Evolutionary conservation across 1,139 yeast genomes (phyloP).

Genomic region (Saccharomyces hybrid): DNA sequence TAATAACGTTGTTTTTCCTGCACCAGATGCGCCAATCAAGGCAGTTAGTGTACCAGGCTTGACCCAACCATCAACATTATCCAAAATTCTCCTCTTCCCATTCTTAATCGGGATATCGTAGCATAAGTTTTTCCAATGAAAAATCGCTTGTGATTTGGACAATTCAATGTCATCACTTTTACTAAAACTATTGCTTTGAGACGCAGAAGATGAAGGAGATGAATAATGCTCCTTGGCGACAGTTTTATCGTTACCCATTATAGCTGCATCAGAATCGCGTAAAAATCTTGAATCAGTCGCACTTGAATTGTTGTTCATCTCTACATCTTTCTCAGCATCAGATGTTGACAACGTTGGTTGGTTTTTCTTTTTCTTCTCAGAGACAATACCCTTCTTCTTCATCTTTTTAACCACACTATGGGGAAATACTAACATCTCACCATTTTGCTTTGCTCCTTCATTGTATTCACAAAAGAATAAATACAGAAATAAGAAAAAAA

Average conservation of each 20-base stretch:
- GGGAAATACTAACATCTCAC: conserved; percentile 60
- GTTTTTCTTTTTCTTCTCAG: conserved; percentile 7
- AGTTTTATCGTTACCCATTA: not conserved
- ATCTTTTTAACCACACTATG: conserved; percentile 33
- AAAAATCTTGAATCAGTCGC: conserved; percentile 12
- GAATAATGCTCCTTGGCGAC: not conserved
- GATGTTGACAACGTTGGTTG: not conserved
- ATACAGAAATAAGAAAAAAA: conserved; percentile 50
- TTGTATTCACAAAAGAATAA: conserved; percentile 47
- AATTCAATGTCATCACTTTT: conserved; percentile 4
- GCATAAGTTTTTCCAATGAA: conserved; percentile 39
- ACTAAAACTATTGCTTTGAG: conserved; percentile 1
- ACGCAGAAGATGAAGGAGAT: not conserved
- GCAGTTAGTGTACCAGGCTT: conserved; percentile 51
- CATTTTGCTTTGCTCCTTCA: conserved; percentile 62
- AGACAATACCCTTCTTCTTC: conserved; percentile 20
- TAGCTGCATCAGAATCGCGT: conserved; percentile 6
- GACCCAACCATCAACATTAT: conserved; percentile 43
- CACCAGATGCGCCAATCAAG: conserved; percentile 66
- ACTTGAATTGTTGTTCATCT: conserved; percentile 9
- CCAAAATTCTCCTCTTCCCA: conserved; percentile 33
- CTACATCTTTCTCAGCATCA: conserved; percentile 16
- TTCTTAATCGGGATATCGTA: conserved; percentile 36
- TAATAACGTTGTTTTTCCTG: conserved; percentile 59
- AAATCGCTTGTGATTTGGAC: conserved; percentile 25